Conservation (phyloP, 805 yeast species). For the Kodamaea kakaduensis region DNA sequence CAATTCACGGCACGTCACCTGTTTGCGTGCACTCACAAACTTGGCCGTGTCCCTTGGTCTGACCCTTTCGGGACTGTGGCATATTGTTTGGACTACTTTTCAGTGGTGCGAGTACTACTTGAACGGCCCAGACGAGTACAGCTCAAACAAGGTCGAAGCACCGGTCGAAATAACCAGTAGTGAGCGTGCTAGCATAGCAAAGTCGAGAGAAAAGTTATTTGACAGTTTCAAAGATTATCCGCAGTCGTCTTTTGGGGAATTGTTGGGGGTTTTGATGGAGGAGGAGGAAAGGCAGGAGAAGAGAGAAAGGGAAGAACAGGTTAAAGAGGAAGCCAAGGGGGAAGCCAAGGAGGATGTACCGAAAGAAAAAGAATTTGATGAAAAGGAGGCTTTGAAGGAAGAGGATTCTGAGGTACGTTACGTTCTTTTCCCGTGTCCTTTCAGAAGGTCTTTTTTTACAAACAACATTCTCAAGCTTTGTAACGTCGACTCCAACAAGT, state of each 20-base stretch:
- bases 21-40: conserved; percentile 75
- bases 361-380: conserved; percentile 15
- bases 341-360: conserved; percentile 9
- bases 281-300: conserved; percentile 2
- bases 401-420: conserved; percentile 12
- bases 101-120: conserved; percentile 76
- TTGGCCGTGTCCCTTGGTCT: conserved; percentile 82
- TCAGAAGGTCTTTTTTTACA: conserved; percentile 54
- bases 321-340: too few species aligned
- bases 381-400: background rate
- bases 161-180: conserved; percentile 35
- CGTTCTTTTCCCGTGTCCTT: conserved; percentile 37
- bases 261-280: conserved; percentile 45
- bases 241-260: conserved; percentile 42
- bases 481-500: conserved; percentile 48
- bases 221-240: conserved; percentile 61
- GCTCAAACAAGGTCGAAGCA: conserved; percentile 22
- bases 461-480: conserved; percentile 51
- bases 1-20: conserved; percentile 64
- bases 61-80: conserved; percentile 66
- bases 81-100: conserved; percentile 50
- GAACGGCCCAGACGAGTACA: conserved; percentile 48
- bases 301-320: background rate
- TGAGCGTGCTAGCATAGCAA: conserved; percentile 52
- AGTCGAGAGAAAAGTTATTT: conserved; percentile 54